Conservation (phyloP, 2,329 filamentous ascomycete genomes). For the Pseudogymnoascus sp. region DNA sequence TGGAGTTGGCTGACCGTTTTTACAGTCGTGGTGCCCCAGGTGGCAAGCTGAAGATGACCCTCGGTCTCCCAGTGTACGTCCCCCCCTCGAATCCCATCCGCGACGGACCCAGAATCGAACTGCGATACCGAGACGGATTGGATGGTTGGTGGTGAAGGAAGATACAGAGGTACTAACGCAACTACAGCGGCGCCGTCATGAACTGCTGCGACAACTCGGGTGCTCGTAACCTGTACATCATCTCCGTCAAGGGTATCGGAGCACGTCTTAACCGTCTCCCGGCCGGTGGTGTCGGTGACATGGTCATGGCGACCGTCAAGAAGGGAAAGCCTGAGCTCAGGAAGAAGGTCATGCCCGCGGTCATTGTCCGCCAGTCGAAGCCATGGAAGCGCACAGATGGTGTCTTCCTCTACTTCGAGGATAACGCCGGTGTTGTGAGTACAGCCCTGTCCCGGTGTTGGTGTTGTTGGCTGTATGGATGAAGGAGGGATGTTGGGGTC, state of each 20-base stretch:
- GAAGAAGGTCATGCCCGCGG: constrained; percentile 99
- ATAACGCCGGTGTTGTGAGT: constrained; percentile 98
- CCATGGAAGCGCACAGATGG: constrained; percentile 98
- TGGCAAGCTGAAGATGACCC: constrained; percentile 99
- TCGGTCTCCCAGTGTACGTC: constrained; percentile 99
- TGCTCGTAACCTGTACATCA: constrained; percentile 98
- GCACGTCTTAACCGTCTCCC: constrained; percentile 95
- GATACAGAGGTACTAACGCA: constrained; percentile 10
- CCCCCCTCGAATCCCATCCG: constrained; percentile 9
- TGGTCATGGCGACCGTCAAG: constrained; percentile 99
- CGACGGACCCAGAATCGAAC: constrained; percentile 8
- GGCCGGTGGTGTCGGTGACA: constrained; percentile 96
- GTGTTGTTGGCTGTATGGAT: neutral
- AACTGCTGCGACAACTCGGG: constrained; percentile 99
- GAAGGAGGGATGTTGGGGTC: neutral
- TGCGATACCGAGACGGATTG: constrained; percentile 1
- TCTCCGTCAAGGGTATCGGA: constrained; percentile 98
- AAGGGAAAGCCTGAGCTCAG: constrained; percentile 99
- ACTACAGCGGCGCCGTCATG: constrained; percentile 86
- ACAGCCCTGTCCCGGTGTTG: constrained; percentile 12
- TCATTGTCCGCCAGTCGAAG: constrained; percentile 98
- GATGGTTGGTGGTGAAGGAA: constrained; percentile 9
- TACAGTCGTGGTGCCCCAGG: constrained; percentile 79
- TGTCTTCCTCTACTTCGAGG: constrained; percentile 99
- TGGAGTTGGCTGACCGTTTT: constrained; percentile 4